Percentiles rank a stretch among this genome's conserved stretches.
Conservation (phyloP, 2,329 filamentous ascomycete genomes). For the Geosmithia putterillii region DNA sequence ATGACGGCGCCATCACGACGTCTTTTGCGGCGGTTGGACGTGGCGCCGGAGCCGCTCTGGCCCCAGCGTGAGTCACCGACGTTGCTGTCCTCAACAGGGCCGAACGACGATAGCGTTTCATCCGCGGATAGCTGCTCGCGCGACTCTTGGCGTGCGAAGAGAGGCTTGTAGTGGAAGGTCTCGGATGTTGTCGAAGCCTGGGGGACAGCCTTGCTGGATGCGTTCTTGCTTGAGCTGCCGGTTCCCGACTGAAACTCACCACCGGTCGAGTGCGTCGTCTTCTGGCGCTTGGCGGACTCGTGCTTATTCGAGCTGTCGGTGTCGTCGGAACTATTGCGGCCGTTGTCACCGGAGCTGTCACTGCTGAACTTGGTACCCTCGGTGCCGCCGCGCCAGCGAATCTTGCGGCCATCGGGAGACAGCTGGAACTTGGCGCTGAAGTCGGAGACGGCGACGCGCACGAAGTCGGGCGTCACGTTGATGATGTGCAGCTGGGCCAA, state of each 20-base stretch:
- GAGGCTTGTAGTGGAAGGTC: slow-evolving; percentile 51
- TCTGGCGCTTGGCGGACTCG: slow-evolving; percentile 31
- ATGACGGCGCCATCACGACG: slow-evolving; percentile 64
- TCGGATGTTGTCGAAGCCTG: slow-evolving; percentile 26
- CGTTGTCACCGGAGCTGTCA: slow-evolving; percentile 42
- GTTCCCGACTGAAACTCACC: slow-evolving; percentile 16
- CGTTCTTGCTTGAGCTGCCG: slow-evolving; percentile 13
- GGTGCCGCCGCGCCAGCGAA: slow-evolving; percentile 64
- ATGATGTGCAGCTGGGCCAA: slow-evolving; percentile 78
- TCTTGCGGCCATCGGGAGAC: slow-evolving; percentile 64
- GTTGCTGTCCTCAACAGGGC: slow-evolving; percentile 34
- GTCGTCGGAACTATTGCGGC: slow-evolving; percentile 31
- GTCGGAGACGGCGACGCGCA: slow-evolving; percentile 57
- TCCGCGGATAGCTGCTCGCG: slow-evolving; percentile 34
- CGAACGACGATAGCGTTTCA: slow-evolving; percentile 36
- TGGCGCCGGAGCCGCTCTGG: slow-evolving; percentile 34
- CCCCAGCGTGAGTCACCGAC: slow-evolving; percentile 32
- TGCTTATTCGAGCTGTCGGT: slow-evolving; percentile 28
- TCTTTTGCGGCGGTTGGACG: slow-evolving; percentile 36
- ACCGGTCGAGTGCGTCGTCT: slow-evolving; percentile 21
- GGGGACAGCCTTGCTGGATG: slow-evolving; percentile 21
- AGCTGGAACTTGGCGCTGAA: slow-evolving; percentile 67
- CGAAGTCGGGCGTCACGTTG: slow-evolving; percentile 68
- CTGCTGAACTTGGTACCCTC: slow-evolving; percentile 54
- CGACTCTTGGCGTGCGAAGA: slow-evolving; percentile 41